These are phyloP conservation scores for Helicocarpus griseus DNA, from an alignment of 2,329 filamentous ascomycete species.

Conservation along the genomic window DNA sequence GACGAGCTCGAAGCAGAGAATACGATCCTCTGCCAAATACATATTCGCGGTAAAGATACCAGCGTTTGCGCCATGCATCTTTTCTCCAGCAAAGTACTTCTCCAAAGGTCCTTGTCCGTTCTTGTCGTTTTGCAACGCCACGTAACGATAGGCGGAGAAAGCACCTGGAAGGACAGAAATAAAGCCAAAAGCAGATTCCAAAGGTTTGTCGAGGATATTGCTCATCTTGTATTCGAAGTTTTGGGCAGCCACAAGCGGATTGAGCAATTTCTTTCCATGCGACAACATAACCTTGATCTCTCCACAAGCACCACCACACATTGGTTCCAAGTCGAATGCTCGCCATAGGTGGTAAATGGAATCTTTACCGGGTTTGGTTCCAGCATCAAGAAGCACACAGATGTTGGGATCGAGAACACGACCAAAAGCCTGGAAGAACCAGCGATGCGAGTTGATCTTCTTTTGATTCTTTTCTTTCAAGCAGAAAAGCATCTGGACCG, in stretches of 20 bases:
- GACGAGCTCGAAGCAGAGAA: slow-evolving; percentile 64
- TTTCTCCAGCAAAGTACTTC: slow-evolving; percentile 96
- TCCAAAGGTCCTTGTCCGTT: slow-evolving; percentile 84
- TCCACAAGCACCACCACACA: slow-evolving; percentile 94
- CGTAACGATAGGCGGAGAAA: slow-evolving; percentile 94
- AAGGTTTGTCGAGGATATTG: slow-evolving; percentile 94
- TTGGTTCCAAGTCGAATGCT: slow-evolving; percentile 92
- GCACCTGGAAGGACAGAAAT: slow-evolving; percentile 94
- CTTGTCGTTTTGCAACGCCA: slow-evolving; percentile 94
- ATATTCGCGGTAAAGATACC: slow-evolving; percentile 93
- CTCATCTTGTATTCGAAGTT: slow-evolving; percentile 99
- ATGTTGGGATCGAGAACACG: slow-evolving; percentile 89
- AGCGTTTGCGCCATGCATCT: slow-evolving; percentile 83
- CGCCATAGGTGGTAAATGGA: slow-evolving; percentile 99
- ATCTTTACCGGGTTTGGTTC: slow-evolving; percentile 85
- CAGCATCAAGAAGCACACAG: slow-evolving; percentile 89
- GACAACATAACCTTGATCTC: slow-evolving; percentile 98
- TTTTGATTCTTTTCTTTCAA: slow-evolving; percentile 99
- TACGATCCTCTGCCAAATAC: slow-evolving; percentile 44
- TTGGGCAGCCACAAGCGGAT: slow-evolving; percentile 88
- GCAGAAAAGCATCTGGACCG: slow-evolving; percentile 95
- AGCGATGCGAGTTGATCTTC: slow-evolving; percentile 98
- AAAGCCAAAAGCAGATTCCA: slow-evolving; percentile 96
- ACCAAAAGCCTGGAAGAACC: slow-evolving; percentile 98
- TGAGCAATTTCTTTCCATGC: slow-evolving; percentile 76